Conservation (phyloP, 164 flowering plant species). For the Litsea cubeba region DNA sequence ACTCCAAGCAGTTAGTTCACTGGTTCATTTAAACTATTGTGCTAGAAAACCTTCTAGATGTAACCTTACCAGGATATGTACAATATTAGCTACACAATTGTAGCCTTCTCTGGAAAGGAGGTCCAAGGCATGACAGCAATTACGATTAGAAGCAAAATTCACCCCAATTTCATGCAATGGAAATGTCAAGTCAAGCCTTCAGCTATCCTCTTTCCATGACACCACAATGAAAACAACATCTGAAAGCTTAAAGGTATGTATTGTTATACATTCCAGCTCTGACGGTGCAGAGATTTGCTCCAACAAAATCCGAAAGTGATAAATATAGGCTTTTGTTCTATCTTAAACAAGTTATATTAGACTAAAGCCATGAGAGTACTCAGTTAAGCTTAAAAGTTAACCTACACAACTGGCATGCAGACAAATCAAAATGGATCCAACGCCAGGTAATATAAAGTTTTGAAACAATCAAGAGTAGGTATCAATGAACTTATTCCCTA, state of each 20-base stretch:
- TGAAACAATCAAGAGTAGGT: not conserved
- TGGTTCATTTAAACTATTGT: no score
- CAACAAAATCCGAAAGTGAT: no score
- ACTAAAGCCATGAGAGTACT: no score
- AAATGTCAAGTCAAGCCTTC: not conserved
- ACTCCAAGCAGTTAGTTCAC: no score
- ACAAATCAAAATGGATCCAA: not conserved
- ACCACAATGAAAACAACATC: not conserved
- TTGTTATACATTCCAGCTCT: not conserved
- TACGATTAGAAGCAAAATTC: conserved; percentile 1
- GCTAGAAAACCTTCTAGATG: not conserved
- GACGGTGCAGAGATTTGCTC: not conserved
- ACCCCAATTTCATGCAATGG: conserved; percentile 21
- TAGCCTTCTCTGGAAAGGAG: conserved; percentile 7
- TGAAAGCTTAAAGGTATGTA: not conserved
- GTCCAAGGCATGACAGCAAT: conserved; percentile 1
- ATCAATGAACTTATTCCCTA: no score
- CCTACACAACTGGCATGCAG: not conserved
- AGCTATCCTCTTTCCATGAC: not conserved
- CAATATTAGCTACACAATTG: conserved; percentile 25
- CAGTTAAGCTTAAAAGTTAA: no score
- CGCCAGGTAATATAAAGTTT: not conserved
- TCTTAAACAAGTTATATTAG: no score
- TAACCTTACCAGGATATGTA: conserved; percentile 37
- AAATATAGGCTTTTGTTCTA: no score